phyloP scores from a whole-genome alignment of 345 rosid species.

The Cardamine occulta region DNA sequence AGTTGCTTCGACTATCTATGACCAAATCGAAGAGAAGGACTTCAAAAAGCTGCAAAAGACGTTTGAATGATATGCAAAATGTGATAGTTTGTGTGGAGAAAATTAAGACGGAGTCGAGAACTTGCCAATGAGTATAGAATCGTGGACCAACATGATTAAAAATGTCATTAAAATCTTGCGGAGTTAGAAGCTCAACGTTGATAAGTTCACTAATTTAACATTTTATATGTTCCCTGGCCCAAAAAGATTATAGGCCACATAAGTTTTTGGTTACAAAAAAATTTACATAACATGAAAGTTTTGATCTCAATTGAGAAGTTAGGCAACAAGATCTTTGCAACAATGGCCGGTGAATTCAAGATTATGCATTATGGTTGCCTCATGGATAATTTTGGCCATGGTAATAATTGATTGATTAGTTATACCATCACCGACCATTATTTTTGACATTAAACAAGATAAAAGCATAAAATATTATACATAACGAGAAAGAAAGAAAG shows the following conservation, averaged over 20 bases:
- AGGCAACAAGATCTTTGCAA: not conserved
- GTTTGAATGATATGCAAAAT: not conserved
- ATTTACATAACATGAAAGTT: slow-evolving; percentile 2
- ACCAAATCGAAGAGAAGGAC: not conserved
- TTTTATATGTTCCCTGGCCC: too few relatives aligned
- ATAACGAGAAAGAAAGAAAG: not conserved
- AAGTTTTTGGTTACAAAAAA: too few relatives aligned
- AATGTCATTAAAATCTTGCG: not conserved
- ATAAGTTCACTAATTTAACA: too few relatives aligned
- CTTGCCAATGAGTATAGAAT: not conserved
- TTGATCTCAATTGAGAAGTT: not conserved
- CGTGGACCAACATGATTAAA: not conserved
- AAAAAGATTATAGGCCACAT: not conserved
- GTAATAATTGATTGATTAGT: slow-evolving; percentile 24
- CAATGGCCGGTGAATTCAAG: not conserved
- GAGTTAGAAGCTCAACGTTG: not conserved
- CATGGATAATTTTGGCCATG: slow-evolving; percentile 5
- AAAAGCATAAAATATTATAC: slow-evolving; percentile 36
- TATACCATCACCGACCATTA: slow-evolving; percentile 31
- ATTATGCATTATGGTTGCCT: slow-evolving; percentile 2
- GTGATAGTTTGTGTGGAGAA: not conserved
- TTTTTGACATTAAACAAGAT: slow-evolving; percentile 26
- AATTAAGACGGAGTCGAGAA: not conserved
- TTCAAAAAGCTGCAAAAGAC: not conserved
- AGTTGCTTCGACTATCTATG: not conserved